Evolutionary conservation across 1,284 basidiomycete species (phyloP), one percentile per base, ranked within the genome.

Genomic region (Marasmius sp.): DNA sequence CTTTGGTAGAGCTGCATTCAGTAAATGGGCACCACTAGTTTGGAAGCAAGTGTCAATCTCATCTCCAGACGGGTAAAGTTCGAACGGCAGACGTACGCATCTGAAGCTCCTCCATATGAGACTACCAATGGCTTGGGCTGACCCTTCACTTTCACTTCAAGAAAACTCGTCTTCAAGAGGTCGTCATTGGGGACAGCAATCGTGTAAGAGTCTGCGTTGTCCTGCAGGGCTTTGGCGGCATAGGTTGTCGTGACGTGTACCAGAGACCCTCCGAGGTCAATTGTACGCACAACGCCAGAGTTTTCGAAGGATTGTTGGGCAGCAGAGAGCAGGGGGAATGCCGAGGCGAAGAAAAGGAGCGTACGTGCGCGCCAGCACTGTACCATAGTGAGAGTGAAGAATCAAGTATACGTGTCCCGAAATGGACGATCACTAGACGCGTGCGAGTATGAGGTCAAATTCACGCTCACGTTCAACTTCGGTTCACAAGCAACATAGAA

Each of bases 161-260:
- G 77, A 85, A 88, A 94, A 68, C 89, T 92, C 27, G 91, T 92
- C 67, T 81, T 83, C 61, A 80, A 74, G 61, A 82, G 84, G 61
- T 93, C 91, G 27, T 82, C 79, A 60, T 82, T 80, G 8, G 83
- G 81, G 20, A 97, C 77, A 6, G 91, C 86, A 64, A 96, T 76
- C 51, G 87, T 85, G 72, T 94, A 95, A 43, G 84, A 77, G 45
- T 81, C 82, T 9, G 87, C 82, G 52, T 78, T 82, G 64, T 86
- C 78, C 65, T 85, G 82, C 34, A 91, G 80, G 53, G 91, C 85
- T 74, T 88, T 92, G 72, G 93, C 84, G 18, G 92, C 89, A 76
- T 92, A 97, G 60, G 93, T 92, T 54, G 95, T 96, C 54, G 88
- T 91, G 78, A 94, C 86, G 75, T 90, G 88, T 58, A 93, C 89